phyloP scores from a whole-genome alignment of 2,329 filamentous ascomycete species.

The Trichoderma pleuroti region DNA sequence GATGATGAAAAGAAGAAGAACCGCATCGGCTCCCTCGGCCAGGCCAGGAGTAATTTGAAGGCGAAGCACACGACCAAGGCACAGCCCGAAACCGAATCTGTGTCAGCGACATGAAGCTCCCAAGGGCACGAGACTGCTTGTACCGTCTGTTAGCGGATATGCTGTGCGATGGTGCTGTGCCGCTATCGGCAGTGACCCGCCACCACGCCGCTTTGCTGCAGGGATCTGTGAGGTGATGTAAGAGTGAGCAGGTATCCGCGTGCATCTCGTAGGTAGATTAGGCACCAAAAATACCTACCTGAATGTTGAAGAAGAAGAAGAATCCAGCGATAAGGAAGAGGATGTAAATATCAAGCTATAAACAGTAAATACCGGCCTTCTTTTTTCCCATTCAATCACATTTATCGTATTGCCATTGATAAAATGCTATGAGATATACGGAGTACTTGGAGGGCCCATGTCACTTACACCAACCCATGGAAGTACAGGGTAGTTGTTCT shows the following conservation, averaged over 20 bases:
- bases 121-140: background rate
- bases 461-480: background rate
- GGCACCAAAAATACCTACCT: background rate
- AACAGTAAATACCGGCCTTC: background rate
- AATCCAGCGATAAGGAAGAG: no score
- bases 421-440: background rate
- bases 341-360: background rate
- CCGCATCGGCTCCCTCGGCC: background rate
- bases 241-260: background rate
- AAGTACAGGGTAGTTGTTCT: background rate
- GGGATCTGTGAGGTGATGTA: background rate
- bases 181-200: background rate
- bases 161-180: no score
- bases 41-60: background rate
- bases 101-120: background rate
- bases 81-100: background rate
- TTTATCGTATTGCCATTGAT: background rate
- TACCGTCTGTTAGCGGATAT: background rate
- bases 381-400: background rate
- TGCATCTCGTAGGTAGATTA: background rate
- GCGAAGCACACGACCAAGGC: constrained; percentile 1
- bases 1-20: background rate
- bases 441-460: background rate
- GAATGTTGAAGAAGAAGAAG: background rate
- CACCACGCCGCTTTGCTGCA: background rate